Evolutionary conservation across 345 rosid genomes (phyloP), one percentile per base, ranked within the genome.

Genomic region (Brassica juncea): DNA sequence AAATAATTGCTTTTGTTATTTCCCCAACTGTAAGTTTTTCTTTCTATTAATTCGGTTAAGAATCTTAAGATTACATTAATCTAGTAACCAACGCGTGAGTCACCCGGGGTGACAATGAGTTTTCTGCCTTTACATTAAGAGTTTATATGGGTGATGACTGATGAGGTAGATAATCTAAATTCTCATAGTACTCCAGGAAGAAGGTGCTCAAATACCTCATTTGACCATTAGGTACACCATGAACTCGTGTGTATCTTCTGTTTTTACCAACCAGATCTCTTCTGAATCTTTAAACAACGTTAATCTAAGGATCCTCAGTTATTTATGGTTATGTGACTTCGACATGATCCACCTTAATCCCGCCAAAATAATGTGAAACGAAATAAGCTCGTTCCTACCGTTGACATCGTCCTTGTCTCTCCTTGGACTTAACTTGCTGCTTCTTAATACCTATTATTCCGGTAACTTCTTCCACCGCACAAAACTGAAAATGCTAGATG

Each of bases 1-100:
- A 12, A 66, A 57, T 66, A 34, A 63, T 77, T 35, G 70, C 72
- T 77, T 64, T 49, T 49, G 0, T 35, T 49, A 70, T 77, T 16
- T 66, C n/a, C 42, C 77, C 72, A 78, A 65, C 76, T 65, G 57
- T 55, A 78, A 34, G 11, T 34, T 61, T 47, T n/a, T 77, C 16
- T 1, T 35, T 39, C 14, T 39, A 39, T 39, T 23, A 25, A 39
- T 66, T 55, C 19, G 42, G 30, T 54, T 54, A 16, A 52, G 59
- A 54, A 54, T 54, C 9, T 15, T 54, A 54, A 54, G 21, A 49
- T 49, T 55, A 55, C 60, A 55, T 55, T 19, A 55, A 21, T 16
- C 3, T 55, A 55, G 60, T 16, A 16, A 54, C 25, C 59, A 16
- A 5, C 23, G 7, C 21, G 21, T 19, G 21, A 19, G 21, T 19